Evolutionary conservation across 108 stramenopile genomes (phyloP), one percentile per base, ranked within the genome.

Genomic region (Chaetoceros muelleri): DNA sequence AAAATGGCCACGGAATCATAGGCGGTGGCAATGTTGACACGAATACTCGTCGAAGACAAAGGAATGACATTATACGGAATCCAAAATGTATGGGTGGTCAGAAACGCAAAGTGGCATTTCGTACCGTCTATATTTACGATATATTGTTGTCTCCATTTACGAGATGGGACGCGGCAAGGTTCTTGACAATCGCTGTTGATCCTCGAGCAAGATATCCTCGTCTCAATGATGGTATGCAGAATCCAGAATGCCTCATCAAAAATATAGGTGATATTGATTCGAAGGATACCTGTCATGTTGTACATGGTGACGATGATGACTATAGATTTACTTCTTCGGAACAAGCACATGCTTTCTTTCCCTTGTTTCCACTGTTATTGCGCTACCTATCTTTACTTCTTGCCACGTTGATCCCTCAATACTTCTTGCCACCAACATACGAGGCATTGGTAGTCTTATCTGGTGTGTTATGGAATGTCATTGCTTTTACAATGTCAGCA

Each of bases 151-250:
- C 69, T 24, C 85, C 90, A 18, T 57, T 85, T 51, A 92, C 85
- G 0, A 79, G 75, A 60, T 92, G 90, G 90, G 90, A 92, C 53
- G 77, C 83, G 17, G 84, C 90, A 7, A 62, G 90, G 49, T 85
- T 91, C 70, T 58, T 91, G 44, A 56, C 67, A 17, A 52, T 92
- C 44, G 81, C 81, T 28, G 57, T 64, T 0, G 28, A 73, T 53
- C 81, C 83, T 18, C 55, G 62, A 34, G 55, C 63, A 31, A 67
- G 83, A 57, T 70, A 73, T 59, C 79, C 85, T 29, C 49, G 40
- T 13, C 1, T 26, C 2, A 31, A 24, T 28, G 34, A 30, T n/a
- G n/a, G n/a, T 30, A 2, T 23, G 28, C 24, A 7, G 57, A 50
- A 48, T 1, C 30, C 55, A 31, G 46, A 20, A 31, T 26, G 30